A percentile compares a stretch with the other conserved stretches of the same genome.
phyloP scores from a whole-genome alignment of 768 basidiomycete species.

The Suillus occidentalis region DNA sequence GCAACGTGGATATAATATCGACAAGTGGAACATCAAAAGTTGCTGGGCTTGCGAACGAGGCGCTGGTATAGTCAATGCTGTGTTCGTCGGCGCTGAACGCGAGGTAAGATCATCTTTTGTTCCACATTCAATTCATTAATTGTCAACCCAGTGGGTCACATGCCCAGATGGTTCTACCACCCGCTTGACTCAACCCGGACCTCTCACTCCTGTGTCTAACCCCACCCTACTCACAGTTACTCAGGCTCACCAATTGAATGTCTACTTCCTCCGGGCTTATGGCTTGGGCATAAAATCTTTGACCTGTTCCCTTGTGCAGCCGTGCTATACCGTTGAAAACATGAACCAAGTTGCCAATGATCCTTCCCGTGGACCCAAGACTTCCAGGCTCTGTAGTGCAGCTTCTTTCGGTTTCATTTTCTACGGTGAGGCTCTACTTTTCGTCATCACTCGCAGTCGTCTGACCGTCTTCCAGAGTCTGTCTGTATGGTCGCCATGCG shows the following conservation, averaged over 20 bases:
- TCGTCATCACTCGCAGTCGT: background rate
- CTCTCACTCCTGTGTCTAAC: constrained; percentile 49
- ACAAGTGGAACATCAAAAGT: constrained; percentile 61
- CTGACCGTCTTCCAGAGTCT: constrained; percentile 39
- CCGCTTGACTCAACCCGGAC: constrained; percentile 62
- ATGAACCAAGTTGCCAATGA: constrained; percentile 32
- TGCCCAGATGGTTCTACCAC: constrained; percentile 43
- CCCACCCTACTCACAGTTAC: constrained; percentile 66
- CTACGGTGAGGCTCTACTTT: constrained; percentile 42
- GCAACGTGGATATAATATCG: constrained; percentile 56
- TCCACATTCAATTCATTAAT: background rate
- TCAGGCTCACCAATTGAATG: constrained; percentile 54
- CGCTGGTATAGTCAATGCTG: constrained; percentile 58
- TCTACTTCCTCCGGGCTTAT: constrained; percentile 55
- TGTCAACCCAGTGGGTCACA: constrained; percentile 50
- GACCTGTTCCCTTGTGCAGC: constrained; percentile 47
- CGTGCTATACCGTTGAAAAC: constrained; percentile 37
- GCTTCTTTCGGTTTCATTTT: constrained; percentile 64
- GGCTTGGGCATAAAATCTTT: constrained; percentile 44
- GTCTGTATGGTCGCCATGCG: constrained; percentile 65
- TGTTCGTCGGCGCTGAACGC: constrained; percentile 60
- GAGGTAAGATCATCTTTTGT: constrained; percentile 45
- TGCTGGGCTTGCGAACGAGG: constrained; percentile 53
- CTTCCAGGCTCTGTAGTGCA: constrained; percentile 48
- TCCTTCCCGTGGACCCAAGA: constrained; percentile 34